Evolutionary conservation across 176 grass and related monocot genomes (phyloP).

Genomic region (Poa pratensis): DNA sequence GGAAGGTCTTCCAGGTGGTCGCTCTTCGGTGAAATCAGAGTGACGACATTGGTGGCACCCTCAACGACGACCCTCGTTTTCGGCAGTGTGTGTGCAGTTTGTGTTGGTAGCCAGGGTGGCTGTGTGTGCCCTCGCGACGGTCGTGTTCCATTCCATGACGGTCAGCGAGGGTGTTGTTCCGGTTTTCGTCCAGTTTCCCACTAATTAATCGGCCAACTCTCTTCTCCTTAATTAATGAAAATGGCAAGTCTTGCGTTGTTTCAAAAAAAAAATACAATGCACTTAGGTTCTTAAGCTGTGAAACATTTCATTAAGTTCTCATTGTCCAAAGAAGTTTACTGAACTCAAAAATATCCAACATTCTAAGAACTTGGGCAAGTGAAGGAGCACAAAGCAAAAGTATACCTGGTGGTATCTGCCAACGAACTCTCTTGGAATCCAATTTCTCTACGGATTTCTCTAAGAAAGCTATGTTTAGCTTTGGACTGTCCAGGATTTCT

Average conservation of each 20-base stretch:
- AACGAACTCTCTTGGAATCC: constrained; percentile 67
- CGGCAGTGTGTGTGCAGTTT: too few species aligned
- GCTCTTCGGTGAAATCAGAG: too few species aligned
- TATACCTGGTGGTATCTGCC: constrained; percentile 93
- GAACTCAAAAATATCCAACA: constrained; percentile 25
- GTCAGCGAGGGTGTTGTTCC: background rate
- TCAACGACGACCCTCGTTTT: too few species aligned
- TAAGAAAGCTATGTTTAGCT: constrained; percentile 42
- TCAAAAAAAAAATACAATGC: background rate
- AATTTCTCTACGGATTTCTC: constrained; percentile 64
- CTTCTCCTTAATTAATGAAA: background rate
- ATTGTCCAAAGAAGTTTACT: constrained; percentile 26
- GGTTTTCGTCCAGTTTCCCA: background rate
- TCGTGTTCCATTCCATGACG: background rate
- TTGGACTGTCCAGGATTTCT: constrained; percentile 39
- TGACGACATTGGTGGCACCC: too few species aligned
- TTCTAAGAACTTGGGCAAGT: constrained; percentile 43
- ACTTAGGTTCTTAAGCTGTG: constrained; percentile 27
- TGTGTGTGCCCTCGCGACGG: background rate
- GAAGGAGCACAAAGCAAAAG: constrained; percentile 47
- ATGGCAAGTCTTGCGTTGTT: background rate
- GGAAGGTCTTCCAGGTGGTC: too few species aligned
- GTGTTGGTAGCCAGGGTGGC: background rate
- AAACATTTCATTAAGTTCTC: constrained; percentile 6
- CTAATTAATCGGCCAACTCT: background rate